Conservation (phyloP, 768 basidiomycete genomes). For the Leccinum olivaceopallidum region DNA sequence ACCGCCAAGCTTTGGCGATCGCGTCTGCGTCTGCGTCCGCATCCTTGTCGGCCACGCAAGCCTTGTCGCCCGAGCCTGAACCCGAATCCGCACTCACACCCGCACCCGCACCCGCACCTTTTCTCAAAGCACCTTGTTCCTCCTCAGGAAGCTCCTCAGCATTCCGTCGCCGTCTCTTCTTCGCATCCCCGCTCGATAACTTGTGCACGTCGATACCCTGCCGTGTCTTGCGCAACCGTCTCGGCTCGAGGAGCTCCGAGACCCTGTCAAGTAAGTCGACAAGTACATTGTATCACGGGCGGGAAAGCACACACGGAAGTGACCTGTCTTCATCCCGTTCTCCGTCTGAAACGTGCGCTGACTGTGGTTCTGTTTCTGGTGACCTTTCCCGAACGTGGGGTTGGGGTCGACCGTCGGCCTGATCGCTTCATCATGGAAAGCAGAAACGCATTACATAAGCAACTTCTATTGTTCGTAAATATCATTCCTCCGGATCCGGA, state of each 20-base stretch:
- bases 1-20: conserved; percentile 68
- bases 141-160: conserved; percentile 48
- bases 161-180: conserved; percentile 64
- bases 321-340: conserved; percentile 34
- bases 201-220: conserved; percentile 86
- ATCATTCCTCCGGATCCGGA: no score
- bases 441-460: background rate
- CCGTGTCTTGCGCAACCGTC: conserved; percentile 69
- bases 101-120: conserved; percentile 37
- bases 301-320: conserved; percentile 36
- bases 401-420: conserved; percentile 19
- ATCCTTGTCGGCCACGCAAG: no score
- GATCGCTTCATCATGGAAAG: conserved; percentile 72
- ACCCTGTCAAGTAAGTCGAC: conserved; percentile 43
- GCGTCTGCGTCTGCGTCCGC: conserved; percentile 38
- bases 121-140: conserved; percentile 56
- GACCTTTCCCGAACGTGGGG: conserved; percentile 27
- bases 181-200: conserved; percentile 80
- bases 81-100: conserved; percentile 12
- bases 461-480: no score
- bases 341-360: conserved; percentile 7
- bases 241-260: conserved; percentile 83
- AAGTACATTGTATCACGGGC: background rate
- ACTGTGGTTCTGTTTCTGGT: conserved; percentile 26
- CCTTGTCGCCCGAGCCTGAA: background rate